Evolutionary conservation across 371 early-diverging fungal genomes (phyloP).

Genomic region (Zancudomyces culisetae): DNA sequence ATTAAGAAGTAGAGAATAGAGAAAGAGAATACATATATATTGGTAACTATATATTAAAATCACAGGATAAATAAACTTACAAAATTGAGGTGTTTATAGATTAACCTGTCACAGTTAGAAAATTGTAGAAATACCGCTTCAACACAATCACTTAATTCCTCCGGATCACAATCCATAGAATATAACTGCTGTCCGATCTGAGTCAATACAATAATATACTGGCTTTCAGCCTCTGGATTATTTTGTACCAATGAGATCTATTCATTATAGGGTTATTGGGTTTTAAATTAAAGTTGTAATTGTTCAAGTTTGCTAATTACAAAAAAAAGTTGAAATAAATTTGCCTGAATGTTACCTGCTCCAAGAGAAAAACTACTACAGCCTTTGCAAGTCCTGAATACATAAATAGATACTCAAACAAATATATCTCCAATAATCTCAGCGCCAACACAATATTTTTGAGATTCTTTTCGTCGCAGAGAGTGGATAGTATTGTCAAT

Average conservation of each 20-base stretch:
- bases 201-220: background rate
- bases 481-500: background rate
- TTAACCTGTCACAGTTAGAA: background rate
- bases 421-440: background rate
- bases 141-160: background rate
- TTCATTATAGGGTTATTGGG: no score
- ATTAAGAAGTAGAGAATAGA: no score
- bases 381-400: background rate
- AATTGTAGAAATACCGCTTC: background rate
- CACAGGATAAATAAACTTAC: no score
- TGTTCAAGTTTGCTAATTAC: no score
- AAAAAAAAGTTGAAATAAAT: no score
- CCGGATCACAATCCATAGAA: background rate
- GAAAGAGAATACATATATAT: no score
- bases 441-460: background rate
- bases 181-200: background rate
- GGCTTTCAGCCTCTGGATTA: background rate
- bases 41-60: no score
- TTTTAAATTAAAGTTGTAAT: no score
- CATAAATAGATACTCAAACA: background rate
- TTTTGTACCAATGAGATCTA: background rate
- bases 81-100: conserved; percentile 1
- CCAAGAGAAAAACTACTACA: no score
- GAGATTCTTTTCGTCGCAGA: background rate
- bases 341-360: no score